Percentiles rank a stretch among this genome's conserved stretches.
phyloP scores from a whole-genome alignment of 169 alveolate genomes.

The Plasmodium coatneyi region DNA sequence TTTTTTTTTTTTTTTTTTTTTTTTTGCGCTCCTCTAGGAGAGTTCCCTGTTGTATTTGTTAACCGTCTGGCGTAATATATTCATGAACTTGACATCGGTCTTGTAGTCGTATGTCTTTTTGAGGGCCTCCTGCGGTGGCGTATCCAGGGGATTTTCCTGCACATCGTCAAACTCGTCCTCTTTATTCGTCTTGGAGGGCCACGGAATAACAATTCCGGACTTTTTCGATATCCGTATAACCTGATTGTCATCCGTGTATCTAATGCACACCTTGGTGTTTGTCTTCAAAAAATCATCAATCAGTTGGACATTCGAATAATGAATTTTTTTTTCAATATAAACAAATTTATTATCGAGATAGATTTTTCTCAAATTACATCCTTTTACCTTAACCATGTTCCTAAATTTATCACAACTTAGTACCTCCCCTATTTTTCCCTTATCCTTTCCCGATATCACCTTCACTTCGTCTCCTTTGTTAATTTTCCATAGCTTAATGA shows the following conservation, averaged over 20 bases:
- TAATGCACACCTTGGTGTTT: slow-evolving; percentile 79
- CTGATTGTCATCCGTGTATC: slow-evolving; percentile 23
- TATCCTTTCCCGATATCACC: slow-evolving; percentile 89
- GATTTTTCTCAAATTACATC: slow-evolving; percentile 87
- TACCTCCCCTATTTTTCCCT: slow-evolving; percentile 89
- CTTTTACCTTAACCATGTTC: slow-evolving; percentile 89
- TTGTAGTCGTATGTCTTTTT: slow-evolving; percentile 87
- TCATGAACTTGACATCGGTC: slow-evolving; percentile 82
- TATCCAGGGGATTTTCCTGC: slow-evolving; percentile 84
- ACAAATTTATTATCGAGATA: slow-evolving; percentile 81
- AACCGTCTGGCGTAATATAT: slow-evolving; percentile 82
- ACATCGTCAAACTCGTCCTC: slow-evolving; percentile 78
- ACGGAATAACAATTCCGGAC: slow-evolving; percentile 91
- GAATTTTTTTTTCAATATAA: slow-evolving; percentile 88
- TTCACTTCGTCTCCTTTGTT: slow-evolving; percentile 90
- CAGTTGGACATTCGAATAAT: slow-evolving; percentile 90
- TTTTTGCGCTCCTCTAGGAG: slow-evolving; percentile 8
- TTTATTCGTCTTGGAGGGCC: slow-evolving; percentile 86
- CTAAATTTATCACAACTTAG: slow-evolving; percentile 84
- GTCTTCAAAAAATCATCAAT: slow-evolving; percentile 82
- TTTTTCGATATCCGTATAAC: slow-evolving; percentile 89
- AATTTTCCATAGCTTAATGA: slow-evolving; percentile 87
- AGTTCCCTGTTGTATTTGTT: slow-evolving; percentile 83
- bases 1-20: not conserved
- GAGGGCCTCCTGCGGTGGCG: slow-evolving; percentile 89